Base-by-base conservation (phyloP, 805 yeast genomes). In the Yarrowia bubula region DNA sequence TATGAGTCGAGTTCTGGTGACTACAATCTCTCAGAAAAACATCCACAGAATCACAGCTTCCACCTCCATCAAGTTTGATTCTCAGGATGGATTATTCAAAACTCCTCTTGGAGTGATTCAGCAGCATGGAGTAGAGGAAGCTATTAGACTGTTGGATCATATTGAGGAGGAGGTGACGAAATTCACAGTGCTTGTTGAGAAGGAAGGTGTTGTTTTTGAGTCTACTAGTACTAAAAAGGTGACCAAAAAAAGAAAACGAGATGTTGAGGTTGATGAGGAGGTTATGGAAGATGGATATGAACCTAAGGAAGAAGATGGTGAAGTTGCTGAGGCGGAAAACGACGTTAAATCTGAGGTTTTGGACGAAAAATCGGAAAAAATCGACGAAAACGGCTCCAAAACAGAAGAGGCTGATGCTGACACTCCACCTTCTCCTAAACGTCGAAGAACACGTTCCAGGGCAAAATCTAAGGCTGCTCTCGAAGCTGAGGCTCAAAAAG, bases 151-250 rank as follows among this genome's bases (percentile, higher is more conserved):
- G 70, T 85, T 93, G 77, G 78, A 75, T 65, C 71, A 79, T 70
- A 83, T 91, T 31, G 89, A 85, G 75, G 82, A 75, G 11, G 81
- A 80, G 69, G 80, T 87, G 71, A 75, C 75, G 63, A 81, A 81
- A 68, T 80, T 80, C 64, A 80, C 78, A 61, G 83, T 82, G 39
- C 8, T 58, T 41, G 39, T 17, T 0, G 41, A 17, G 8, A 14
- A 41, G 17, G 63, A 42, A 15, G 38, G 41, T 13, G 50, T 42
- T 2, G 11, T 11, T 15, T 32, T 42, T 41, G 62, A 39, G 35
- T 2, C 18, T 3, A 10, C 14, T 2, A 9, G 3, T 8, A 13
- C 8, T n/a, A 13, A n/a, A 28, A 33, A 17, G 35, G n/a, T 5
- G 22, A 1, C 15, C 14, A 57, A 58, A n/a, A 58, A 37, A 32